A percentile compares a stretch with the other conserved stretches of the same genome.
phyloP scores from a whole-genome alignment of 139 green algal genomes.

The Micromonas pusilla region DNA sequence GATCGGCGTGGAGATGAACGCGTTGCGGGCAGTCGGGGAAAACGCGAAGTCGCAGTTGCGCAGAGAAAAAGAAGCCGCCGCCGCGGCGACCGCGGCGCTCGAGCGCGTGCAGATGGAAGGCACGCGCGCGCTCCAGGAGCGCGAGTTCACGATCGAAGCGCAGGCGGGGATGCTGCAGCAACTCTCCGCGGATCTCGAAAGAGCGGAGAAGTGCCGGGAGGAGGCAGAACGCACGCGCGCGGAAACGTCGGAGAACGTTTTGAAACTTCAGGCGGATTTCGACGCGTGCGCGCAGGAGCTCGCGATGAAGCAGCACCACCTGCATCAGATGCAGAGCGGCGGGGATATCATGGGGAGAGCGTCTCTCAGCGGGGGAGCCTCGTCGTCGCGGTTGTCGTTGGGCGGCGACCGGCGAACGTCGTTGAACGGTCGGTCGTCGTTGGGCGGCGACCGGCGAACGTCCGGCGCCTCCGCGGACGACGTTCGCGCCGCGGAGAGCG shows the following conservation, averaged over 20 bases:
- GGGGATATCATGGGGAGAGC: background rate
- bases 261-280: background rate
- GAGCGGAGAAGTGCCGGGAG: constrained; percentile 5
- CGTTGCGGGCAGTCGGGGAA: background rate
- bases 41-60: background rate
- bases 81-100: background rate
- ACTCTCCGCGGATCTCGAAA: background rate
- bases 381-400: background rate
- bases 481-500: background rate
- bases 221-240: background rate
- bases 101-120: background rate
- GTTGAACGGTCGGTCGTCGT: background rate
- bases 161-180: constrained; percentile 8
- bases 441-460: background rate
- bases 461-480: no score
- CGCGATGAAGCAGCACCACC: background rate
- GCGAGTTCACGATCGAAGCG: constrained; percentile 5
- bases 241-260: background rate
- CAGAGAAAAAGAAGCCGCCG: background rate
- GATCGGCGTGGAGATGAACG: background rate
- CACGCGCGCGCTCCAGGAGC: background rate
- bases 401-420: no score
- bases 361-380: background rate
- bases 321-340: background rate
- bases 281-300: background rate